phyloP scores from a whole-genome alignment of 2,329 filamentous ascomycete genomes.

The Rhinocladiella mackenziei region DNA sequence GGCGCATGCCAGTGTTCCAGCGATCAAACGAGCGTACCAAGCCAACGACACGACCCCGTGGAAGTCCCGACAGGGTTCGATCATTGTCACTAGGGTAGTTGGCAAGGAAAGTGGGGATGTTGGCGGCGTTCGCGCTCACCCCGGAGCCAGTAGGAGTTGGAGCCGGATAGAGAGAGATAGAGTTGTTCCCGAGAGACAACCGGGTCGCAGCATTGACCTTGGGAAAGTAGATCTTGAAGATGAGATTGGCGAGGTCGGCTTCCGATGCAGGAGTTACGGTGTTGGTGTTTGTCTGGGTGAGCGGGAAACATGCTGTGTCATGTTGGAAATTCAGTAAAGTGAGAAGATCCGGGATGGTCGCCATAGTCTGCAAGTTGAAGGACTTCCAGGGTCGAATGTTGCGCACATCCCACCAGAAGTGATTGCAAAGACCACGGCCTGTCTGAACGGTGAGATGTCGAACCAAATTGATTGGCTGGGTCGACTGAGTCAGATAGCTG shows the following conservation, averaged over 20 bases:
- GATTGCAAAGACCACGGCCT: slow-evolving; percentile 64
- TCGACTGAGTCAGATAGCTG: slow-evolving; percentile 71
- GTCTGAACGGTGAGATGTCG: slow-evolving; percentile 68
- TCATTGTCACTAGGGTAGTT: slow-evolving; percentile 53
- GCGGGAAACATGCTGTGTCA: slow-evolving; percentile 57
- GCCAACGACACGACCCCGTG: slow-evolving; percentile 66
- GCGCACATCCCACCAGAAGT: slow-evolving; percentile 96
- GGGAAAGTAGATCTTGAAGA: slow-evolving; percentile 72
- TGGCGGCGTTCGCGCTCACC: slow-evolving; percentile 37
- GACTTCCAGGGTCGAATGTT: slow-evolving; percentile 78
- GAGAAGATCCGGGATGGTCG: slow-evolving; percentile 67
- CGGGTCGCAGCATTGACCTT: slow-evolving; percentile 82
- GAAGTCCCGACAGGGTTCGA: slow-evolving; percentile 45
- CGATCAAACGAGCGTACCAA: slow-evolving; percentile 89
- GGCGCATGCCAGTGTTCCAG: slow-evolving; percentile 93
- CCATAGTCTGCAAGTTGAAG: slow-evolving; percentile 70
- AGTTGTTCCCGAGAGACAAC: slow-evolving; percentile 66
- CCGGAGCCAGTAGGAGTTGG: slow-evolving; percentile 35
- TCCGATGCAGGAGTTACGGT: slow-evolving; percentile 74
- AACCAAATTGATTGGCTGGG: slow-evolving; percentile 77
- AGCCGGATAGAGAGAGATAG: slow-evolving; percentile 45
- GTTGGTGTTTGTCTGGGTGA: slow-evolving; percentile 38
- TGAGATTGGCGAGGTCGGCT: slow-evolving; percentile 68
- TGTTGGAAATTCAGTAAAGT: slow-evolving; percentile 69
- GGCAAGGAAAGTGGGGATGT: slow-evolving; percentile 50